phyloP scores from a whole-genome alignment of 176 grass and related monocot genomes.

The Bonia amplexicaulis region DNA sequence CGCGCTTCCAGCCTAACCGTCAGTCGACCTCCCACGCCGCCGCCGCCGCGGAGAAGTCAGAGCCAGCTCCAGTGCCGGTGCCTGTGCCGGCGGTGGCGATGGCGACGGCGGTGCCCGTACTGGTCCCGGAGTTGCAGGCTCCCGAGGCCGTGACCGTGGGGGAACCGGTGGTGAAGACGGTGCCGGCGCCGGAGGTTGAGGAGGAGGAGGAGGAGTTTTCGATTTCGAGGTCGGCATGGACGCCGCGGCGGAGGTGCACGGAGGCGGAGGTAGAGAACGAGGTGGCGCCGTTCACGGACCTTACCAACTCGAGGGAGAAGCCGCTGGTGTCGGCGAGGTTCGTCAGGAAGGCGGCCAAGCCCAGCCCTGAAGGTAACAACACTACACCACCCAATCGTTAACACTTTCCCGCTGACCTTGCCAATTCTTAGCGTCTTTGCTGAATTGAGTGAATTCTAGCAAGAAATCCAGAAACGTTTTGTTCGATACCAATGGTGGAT shows the following conservation, averaged over 20 bases:
- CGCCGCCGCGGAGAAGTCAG: background rate
- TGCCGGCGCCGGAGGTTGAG: background rate
- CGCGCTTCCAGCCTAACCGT: slow-evolving; percentile 48
- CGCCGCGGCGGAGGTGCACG: slow-evolving; percentile 24
- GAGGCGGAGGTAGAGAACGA: slow-evolving; percentile 6
- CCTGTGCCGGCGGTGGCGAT: background rate
- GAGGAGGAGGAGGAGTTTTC: slow-evolving; percentile 38
- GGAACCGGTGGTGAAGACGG: background rate
- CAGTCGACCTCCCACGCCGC: background rate
- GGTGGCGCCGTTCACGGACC: slow-evolving; percentile 22
- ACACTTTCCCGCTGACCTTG: background rate
- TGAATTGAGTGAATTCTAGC: background rate
- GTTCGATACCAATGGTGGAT: background rate
- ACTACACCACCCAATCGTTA: background rate
- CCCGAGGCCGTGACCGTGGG: background rate
- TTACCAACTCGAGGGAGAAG: slow-evolving; percentile 55
- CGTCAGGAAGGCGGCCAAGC: slow-evolving; percentile 47
- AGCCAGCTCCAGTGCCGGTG: background rate
- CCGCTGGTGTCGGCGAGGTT: slow-evolving; percentile 58
- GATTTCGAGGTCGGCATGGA: slow-evolving; percentile 60
- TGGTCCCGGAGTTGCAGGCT: background rate
- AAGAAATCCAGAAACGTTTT: background rate
- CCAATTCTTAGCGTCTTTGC: background rate
- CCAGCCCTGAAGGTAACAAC: slow-evolving; percentile 71
- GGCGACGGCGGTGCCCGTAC: background rate